Evolutionary conservation across 2,329 filamentous ascomycete species (phyloP).

Genomic region (Xylogone sp.): DNA sequence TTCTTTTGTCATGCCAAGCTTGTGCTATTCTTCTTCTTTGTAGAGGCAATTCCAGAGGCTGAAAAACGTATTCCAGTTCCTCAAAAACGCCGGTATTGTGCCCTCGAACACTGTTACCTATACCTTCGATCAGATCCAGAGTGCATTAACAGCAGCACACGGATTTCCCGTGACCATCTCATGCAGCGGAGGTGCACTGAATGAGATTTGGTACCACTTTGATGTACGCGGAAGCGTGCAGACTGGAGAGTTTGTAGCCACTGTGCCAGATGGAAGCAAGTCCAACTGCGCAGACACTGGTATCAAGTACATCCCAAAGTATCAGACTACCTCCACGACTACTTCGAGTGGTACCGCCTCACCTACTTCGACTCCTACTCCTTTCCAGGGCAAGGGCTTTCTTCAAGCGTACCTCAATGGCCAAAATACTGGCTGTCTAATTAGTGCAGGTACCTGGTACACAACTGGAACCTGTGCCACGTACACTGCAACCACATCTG

Average conservation of each 20-base stretch:
- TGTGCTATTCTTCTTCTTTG: too few relatives aligned
- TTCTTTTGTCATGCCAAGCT: neutral
- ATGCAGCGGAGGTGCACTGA: conserved; percentile 39
- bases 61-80: conserved; percentile 34
- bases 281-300: conserved; percentile 59
- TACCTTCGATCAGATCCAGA: conserved; percentile 37
- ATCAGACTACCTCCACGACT: conserved; percentile 57
- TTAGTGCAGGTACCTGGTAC: conserved; percentile 65
- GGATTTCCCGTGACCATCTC: conserved; percentile 42
- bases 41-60: too few relatives aligned
- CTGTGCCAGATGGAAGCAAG: conserved; percentile 15
- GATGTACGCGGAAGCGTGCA: conserved; percentile 49
- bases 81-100: conserved; percentile 57
- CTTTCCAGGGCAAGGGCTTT: conserved; percentile 51
- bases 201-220: conserved; percentile 52
- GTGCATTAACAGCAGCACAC: conserved; percentile 39
- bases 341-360: conserved; percentile 14
- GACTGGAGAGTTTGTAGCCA: conserved; percentile 43
- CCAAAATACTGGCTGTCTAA: conserved; percentile 59
- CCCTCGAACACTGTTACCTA: conserved; percentile 41
- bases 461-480: conserved; percentile 63
- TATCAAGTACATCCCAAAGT: conserved; percentile 52
- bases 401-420: conserved; percentile 51
- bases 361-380: conserved; percentile 21
- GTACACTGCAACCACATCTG: conserved; percentile 50